Base-by-base conservation (phyloP, 2,329 filamentous ascomycete genomes). In the Onygenales sp. region DNA sequence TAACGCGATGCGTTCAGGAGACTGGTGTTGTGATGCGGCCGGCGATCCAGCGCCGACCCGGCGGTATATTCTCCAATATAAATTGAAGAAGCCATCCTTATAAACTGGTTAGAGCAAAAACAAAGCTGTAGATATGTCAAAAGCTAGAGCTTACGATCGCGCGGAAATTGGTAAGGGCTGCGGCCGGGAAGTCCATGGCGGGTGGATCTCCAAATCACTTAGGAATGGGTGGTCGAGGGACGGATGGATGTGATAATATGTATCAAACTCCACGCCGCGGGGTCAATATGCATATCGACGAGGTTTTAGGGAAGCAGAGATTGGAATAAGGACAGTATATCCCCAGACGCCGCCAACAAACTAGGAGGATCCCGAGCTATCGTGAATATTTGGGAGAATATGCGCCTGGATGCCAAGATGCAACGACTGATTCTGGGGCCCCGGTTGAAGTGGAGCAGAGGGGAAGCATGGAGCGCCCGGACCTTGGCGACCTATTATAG, bases 141-240 rank as follows among this genome's bases (percentile, higher is more conserved):
- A 17, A 6, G 27, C 31, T 42, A 34, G 49, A 43, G 65, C 71
- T 59, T 65, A 73, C 71, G 62, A 72, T 67, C 52, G 67, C 61
- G 61, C 65, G 67, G 58, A 72, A 62, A 57, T 73, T 73, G 44
- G 70, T 73, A 58, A 66, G 67, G 54, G 67, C 67, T 55, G 63
- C 65, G 57, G 67, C 67, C 55, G 70, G 70, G 62, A 73, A 73
- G 59, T 73, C 70, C 70, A 73, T 73, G 57, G 54, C 69, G 67
- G 57, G 61, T 40, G 11, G 11, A 17, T 34, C 31, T 40, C 39
- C 6, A 11, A 37, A 34, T n/a, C 34, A 6, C 31, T 11, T 21
- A 2, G 45, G 10, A 4, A 32, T 2, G n/a, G 17, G 17, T 10
- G 11, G 21, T 17, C 42, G 37, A 39, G 33, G 45, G 50, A 37